Evolutionary conservation across 352 stramenopile species (phyloP).

Genomic region (Phytopythium chamaehyphon): DNA sequence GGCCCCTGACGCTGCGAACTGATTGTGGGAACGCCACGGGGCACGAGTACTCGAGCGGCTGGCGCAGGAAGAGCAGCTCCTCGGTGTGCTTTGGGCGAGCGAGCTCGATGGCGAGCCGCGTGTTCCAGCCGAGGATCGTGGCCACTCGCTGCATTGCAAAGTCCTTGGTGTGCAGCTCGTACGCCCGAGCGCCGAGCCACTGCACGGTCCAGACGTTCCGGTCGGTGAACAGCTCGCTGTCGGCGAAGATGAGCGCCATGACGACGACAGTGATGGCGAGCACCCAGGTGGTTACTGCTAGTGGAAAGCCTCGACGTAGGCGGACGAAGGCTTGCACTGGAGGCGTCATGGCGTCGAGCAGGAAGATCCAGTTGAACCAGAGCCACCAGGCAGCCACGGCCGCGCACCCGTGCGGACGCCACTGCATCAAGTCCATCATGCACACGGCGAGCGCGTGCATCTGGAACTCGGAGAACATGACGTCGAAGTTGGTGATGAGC

Average conservation of each 20-base stretch:
- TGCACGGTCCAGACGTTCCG: constrained; percentile 13
- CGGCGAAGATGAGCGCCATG: constrained; percentile 8
- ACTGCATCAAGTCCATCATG: constrained; percentile 29
- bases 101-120: constrained; percentile 17
- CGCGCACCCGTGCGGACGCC: constrained; percentile 20
- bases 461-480: constrained; percentile 20
- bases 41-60: constrained; percentile 16
- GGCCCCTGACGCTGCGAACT: too few relatives aligned
- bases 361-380: constrained; percentile 47
- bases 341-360: constrained; percentile 39
- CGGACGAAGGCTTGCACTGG: constrained; percentile 7
- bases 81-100: constrained; percentile 3
- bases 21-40: neutral
- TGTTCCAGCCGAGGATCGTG: constrained; percentile 18
- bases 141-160: constrained; percentile 15
- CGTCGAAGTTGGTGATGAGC: constrained; percentile 16
- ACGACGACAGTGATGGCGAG: constrained; percentile 3
- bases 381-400: constrained; percentile 38
- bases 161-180: constrained; percentile 16
- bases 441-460: constrained; percentile 14
- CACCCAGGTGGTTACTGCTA: constrained; percentile 12
- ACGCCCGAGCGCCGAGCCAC: neutral
- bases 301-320: constrained; percentile 12
- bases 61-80: constrained; percentile 18
- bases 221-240: constrained; percentile 9